Percentiles rank a stretch among this genome's conserved stretches.
Conservation (phyloP, 2,329 filamentous ascomycete genomes). For the Pseudonectria buxi region DNA sequence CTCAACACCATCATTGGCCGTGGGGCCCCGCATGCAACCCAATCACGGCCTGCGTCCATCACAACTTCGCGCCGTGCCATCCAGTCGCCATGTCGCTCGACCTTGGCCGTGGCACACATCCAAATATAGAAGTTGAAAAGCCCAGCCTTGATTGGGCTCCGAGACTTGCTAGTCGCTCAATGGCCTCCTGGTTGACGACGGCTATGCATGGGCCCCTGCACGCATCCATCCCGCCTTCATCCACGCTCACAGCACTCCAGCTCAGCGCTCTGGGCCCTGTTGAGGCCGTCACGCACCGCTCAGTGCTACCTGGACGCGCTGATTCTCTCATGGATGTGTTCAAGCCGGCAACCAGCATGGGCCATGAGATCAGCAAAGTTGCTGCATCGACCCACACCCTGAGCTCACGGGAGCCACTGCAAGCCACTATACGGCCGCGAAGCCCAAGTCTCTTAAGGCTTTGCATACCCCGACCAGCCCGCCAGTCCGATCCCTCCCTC, state of each 20-base stretch:
- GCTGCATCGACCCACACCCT: constrained; percentile 18
- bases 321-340: constrained; percentile 1
- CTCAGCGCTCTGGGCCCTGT: constrained; percentile 14
- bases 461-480: constrained; percentile 21
- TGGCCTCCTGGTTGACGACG: constrained; percentile 15
- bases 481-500: constrained; percentile 21
- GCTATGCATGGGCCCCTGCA: constrained; percentile 5
- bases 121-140: constrained; percentile 29
- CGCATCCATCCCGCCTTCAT: constrained; percentile 14
- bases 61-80: constrained; percentile 34
- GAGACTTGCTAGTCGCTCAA: constrained; percentile 12
- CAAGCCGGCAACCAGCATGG: constrained; percentile 8
- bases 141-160: constrained; percentile 26
- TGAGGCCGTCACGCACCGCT: constrained; percentile 12
- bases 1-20: constrained; percentile 14
- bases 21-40: constrained; percentile 10
- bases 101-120: constrained; percentile 20
- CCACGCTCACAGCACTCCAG: constrained; percentile 15
- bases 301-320: constrained; percentile 14
- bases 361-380: constrained; percentile 11
- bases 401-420: constrained; percentile 17
- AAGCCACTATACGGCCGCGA: constrained; percentile 19
- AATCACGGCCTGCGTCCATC: constrained; percentile 18
- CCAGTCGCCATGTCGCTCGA: constrained; percentile 20
- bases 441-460: constrained; percentile 22